Base-by-base conservation (phyloP, 2,329 filamentous ascomycete genomes). In the Penicillium sp. region DNA sequence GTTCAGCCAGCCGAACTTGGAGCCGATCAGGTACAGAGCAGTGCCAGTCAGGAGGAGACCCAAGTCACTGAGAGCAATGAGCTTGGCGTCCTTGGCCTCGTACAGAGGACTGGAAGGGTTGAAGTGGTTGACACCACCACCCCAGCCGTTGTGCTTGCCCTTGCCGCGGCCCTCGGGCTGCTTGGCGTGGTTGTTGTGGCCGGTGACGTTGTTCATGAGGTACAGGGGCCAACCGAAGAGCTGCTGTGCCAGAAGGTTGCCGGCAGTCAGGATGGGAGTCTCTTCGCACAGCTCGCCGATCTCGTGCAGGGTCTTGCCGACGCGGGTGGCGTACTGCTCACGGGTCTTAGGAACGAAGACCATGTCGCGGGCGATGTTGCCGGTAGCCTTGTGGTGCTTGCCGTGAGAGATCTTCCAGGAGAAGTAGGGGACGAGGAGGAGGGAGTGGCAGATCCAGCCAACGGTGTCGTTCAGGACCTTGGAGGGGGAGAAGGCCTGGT, bases 311-410 rank as follows among this genome's bases (percentile, higher is more conserved):
- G 92, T 67, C 67, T 82, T 84, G 68, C 91, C 90, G 56, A 93
- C 74, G 55, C 88, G 87, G 57, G 81, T 82, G 62, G 91, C 90
- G 69, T 89, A 92, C 71, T 89, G 78, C 63, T 94, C 85, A 55
- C 92, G 87, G 52, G 91, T 96, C 77, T 90, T 90, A 57, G 94
- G 94, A n/a, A 97, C 82, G 73, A 97, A 97, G 60, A 97, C 94
- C 94, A 99, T 99, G 78, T 99, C 94, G 65, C 93, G 90, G 78
- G 95, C 91, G 78, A 99, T 87, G 82, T 99, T 85, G 67, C 92
- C 94, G 36, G 94, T 99, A 61, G 92, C 91, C 84, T 97, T 97
- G 89, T 99, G 94, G 81, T 99, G 94, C 85, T 96, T 96, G 80
- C 91, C 89, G 80, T 99, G 94, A 63, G 91, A 96, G 77, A 97